Evolutionary conservation across 116 monocot species (phyloP), one percentile per base, ranked within the genome.

Genomic region (Trichopus zeylanicus): DNA sequence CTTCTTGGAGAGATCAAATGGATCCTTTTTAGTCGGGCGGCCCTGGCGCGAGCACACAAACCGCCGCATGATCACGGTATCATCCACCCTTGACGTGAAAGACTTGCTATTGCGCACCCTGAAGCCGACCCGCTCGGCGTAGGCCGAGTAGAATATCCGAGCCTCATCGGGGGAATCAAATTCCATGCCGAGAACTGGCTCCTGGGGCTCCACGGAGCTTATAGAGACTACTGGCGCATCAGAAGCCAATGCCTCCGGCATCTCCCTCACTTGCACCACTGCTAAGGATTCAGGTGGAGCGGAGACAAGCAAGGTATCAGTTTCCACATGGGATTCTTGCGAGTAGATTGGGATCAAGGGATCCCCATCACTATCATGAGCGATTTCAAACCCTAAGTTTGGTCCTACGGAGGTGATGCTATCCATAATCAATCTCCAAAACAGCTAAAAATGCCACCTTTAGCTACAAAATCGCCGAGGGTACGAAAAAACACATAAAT

Each of bases 41-140:
- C 95, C 95, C 60, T 95, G 87, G 27, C 82, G 82, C 3, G 95
- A 90, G 61, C 95, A 95, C 38, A 95, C 95, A 46, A 90, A 95
- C 22, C 90, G 72, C 27, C 95, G 78, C 95, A 95, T 90, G 51
- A 95, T 90, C 47, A 94, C 78, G 0, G 82, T 71, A 52, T 94
- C 94, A 37, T 89, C 89, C 23, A 89, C 78, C 25, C 94, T 71
- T 2, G 94, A 94, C 3, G 86, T 89, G 67, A 86, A 86, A 21
- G 90, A 95, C 70, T 87, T 90, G 67, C 86, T 90, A 60, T 83
- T 90, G 29, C 95, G 80, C 48, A 95, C 84, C 48, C 83, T 62
- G 64, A 95, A 95, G 26, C 95, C 95, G 3, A 74, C 28, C n/a
- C 69, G 70, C 25, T 81, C 81, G 1, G 95, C 90, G 56, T 95